These are phyloP conservation scores for Dictyostelium capitatum DNA, from an alignment of 78 protist genomes.

Conservation along the genomic window DNA sequence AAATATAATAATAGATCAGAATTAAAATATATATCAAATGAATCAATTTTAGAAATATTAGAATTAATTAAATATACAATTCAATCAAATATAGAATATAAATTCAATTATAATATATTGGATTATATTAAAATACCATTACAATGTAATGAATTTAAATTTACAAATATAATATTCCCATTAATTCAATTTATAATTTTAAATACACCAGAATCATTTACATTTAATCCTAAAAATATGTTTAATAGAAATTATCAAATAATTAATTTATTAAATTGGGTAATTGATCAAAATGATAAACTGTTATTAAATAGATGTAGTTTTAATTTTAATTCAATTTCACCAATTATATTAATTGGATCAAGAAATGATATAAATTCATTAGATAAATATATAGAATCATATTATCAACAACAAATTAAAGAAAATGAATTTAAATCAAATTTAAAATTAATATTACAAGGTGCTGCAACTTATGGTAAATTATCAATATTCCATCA, in stretches of 20 bases:
- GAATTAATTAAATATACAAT: not conserved
- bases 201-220: not conserved
- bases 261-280: not conserved
- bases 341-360: not conserved
- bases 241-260: not conserved
- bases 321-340: not conserved
- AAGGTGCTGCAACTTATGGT: not conserved
- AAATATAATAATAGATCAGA: not conserved
- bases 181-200: not conserved
- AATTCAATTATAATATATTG: not conserved
- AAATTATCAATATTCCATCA: not conserved
- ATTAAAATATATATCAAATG: not conserved
- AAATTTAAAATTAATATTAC: not conserved
- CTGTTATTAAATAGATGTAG: not conserved
- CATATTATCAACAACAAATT: not conserved
- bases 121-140: not conserved
- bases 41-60: not conserved
- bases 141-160: not conserved
- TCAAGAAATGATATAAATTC: not conserved
- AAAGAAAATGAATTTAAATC: not conserved
- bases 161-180: not conserved
- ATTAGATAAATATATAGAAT: not conserved
- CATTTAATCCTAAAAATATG: not conserved
- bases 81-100: not conserved
- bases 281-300: not conserved